Base-by-base conservation (phyloP, 2,329 filamentous ascomycete species). In the Fusarium azukiicola region DNA sequence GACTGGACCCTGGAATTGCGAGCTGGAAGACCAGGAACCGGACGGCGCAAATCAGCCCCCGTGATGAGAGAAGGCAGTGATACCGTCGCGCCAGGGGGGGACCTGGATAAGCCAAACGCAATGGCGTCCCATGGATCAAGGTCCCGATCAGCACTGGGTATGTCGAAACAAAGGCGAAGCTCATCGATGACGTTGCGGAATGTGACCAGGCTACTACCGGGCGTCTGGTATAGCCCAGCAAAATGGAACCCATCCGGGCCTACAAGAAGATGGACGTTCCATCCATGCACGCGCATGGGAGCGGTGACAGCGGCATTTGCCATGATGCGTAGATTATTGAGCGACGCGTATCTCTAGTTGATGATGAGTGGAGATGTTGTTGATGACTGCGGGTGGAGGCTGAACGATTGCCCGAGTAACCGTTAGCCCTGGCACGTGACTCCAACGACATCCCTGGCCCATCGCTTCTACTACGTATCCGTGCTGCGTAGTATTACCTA, bases 161-260 rank as follows among this genome's bases (percentile, higher is more conserved):
- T 63, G n/a, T 79, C 73, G 54, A 80, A 80, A 52, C 72, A 76
- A 10, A 78, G 75, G 27, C 75, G 68, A 27, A 80, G 58, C 68
- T 80, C 75, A n/a, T 78, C 42, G 19, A 76, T 38, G 40, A 78
- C 47, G n/a, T 79, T 52, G 47, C 67, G 70, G 69, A 78, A 79
- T 5, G 75, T 74, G 42, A 80, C 19, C 6, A 74, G 66, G 12
- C n/a, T 27, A 54, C 61, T 73, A 3, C 56, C 69, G 2, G 42
- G 61, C 27, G 36, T 42, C 36, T 74, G 50, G 32, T 67, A 72
- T 4, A 74, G 7, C 1, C 76, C 76, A 11, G 64, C 56, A 8
- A 78, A 76, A 58, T 32, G n/a, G n/a, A 72, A 54, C 36, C 56
- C 50, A 6, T 67, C 50, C 13, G 40, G 40, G 10, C 72, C 71